These are phyloP conservation scores for Yamadazyma atmosphaerica DNA, from an alignment of 1,139 yeast species.

Conservation along the genomic window DNA sequence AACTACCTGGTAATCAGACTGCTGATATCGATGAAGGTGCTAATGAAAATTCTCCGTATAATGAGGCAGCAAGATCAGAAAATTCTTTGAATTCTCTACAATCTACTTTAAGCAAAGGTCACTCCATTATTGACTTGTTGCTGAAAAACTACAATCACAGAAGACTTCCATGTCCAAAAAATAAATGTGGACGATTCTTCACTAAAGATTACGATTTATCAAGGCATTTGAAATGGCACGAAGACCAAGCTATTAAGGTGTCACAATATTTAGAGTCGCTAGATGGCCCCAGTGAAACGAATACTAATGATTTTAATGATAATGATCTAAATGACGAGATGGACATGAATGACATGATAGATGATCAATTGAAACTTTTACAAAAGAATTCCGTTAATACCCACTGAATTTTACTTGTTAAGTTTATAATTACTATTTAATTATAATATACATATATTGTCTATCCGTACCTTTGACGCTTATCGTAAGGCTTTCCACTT, in stretches of 20 bases:
- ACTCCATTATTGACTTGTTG: conserved; percentile 37
- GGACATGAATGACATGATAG: conserved; percentile 29
- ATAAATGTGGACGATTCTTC: conserved; percentile 49
- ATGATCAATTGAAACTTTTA: conserved; percentile 25
- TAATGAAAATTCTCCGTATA: not conserved
- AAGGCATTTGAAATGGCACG: conserved; percentile 60
- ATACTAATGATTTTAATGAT: conserved; percentile 21
- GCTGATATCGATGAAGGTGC: no score
- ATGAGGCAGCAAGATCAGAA: conserved; percentile 20
- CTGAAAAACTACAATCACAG: conserved; percentile 34
- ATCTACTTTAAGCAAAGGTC: conserved; percentile 21
- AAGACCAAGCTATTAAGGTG: conserved; percentile 32
- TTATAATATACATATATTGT: conserved; percentile 1
- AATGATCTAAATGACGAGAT: conserved; percentile 24
- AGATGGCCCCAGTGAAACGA: conserved; percentile 16
- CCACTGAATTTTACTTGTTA: not conserved
- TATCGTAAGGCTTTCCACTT: conserved; percentile 31
- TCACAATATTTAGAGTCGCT: conserved; percentile 33
- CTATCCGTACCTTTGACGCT: conserved; percentile 29
- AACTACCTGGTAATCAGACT: not conserved
- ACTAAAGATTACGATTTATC: conserved; percentile 47
- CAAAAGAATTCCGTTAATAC: conserved; percentile 6
- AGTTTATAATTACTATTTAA: not conserved
- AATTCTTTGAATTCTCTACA: conserved; percentile 29
- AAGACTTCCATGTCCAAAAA: conserved; percentile 44